Conservation (phyloP, 441 rosid species). For the Adansonia grandidieri region DNA sequence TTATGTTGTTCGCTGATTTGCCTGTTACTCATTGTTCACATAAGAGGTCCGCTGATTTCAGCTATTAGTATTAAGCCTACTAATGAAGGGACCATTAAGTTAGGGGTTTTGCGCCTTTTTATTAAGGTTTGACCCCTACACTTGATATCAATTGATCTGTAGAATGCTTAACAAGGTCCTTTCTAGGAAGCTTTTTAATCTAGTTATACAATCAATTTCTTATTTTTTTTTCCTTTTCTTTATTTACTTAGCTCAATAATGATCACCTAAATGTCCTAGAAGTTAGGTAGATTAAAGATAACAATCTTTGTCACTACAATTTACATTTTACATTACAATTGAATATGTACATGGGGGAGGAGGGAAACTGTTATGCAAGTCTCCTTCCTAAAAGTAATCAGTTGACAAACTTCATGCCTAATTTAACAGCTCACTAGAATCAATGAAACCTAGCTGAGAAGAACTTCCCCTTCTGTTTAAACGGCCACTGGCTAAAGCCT, state of each 20-base stretch:
- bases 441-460: constrained; percentile 1
- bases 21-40: neutral
- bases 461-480: neutral
- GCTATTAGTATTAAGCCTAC: neutral
- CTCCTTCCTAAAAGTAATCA: neutral
- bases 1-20: neutral
- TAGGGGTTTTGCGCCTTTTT: neutral
- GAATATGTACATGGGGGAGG: neutral
- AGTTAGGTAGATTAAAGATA: neutral
- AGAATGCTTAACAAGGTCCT: neutral
- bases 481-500: neutral
- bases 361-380: neutral
- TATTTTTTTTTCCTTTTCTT: neutral
- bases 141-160: too few relatives aligned
- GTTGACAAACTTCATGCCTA: neutral
- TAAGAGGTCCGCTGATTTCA: neutral
- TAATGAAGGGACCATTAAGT: neutral
- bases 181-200: neutral
- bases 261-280: neutral
- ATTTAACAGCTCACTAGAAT: neutral
- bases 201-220: neutral
- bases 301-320: constrained; percentile 9
- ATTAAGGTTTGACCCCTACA: neutral
- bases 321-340: neutral
- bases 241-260: neutral